phyloP scores from a whole-genome alignment of 805 yeast species.

The Saccharomycopsis lassenensis region DNA sequence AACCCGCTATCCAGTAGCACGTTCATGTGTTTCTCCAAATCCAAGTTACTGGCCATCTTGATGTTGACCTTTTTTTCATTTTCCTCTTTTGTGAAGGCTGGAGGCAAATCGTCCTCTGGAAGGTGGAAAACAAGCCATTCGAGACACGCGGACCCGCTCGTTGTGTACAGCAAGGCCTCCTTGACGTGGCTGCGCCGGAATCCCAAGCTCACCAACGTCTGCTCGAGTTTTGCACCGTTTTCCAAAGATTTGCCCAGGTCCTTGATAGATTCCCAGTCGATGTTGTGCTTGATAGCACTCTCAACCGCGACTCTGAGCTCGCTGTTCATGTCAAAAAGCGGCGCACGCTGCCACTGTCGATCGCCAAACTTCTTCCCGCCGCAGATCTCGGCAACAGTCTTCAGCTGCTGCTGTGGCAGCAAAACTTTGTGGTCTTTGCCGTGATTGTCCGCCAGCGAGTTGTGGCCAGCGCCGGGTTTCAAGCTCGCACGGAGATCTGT shows the following conservation, averaged over 20 bases:
- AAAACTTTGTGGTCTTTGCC: too few species aligned
- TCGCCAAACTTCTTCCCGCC: not conserved
- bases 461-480: not conserved
- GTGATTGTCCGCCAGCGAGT: not conserved
- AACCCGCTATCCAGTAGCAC: conserved; percentile 58
- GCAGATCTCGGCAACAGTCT: not conserved
- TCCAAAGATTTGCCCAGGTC: conserved; percentile 7
- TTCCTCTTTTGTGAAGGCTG: conserved; percentile 42
- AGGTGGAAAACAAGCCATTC: conserved; percentile 80
- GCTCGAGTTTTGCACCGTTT: not conserved
- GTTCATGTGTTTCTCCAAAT: conserved; percentile 45
- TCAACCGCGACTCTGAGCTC: conserved; percentile 57
- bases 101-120: conserved; percentile 90
- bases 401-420: too few species aligned
- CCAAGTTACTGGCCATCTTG: conserved; percentile 41
- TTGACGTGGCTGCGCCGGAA: conserved; percentile 58
- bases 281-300: conserved; percentile 42
- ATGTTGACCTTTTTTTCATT: conserved; percentile 49
- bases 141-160: conserved; percentile 39
- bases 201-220: conserved; percentile 38
- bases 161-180: conserved; percentile 58
- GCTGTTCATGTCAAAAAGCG: conserved; percentile 56
- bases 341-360: conserved; percentile 63
- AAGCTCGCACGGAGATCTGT: not conserved
- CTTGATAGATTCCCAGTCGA: conserved; percentile 37